Evolutionary conservation across 371 early-diverging fungal genomes (phyloP), one percentile per base, ranked within the genome.

Genomic region (Rhizomucor pusillus): DNA sequence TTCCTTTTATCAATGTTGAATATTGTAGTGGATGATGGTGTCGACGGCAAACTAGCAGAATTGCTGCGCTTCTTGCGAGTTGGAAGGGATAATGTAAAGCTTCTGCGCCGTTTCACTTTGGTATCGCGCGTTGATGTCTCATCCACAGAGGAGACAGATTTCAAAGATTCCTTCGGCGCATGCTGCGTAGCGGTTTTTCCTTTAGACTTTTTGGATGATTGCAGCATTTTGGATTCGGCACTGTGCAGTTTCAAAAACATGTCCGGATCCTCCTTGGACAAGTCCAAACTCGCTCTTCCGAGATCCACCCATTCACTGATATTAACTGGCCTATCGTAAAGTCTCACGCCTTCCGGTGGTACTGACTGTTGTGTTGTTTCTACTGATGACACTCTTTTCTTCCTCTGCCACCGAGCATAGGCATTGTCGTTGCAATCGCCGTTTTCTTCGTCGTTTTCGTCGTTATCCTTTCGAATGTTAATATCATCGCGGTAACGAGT

Each of bases 271-370:
- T 66, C 65, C 43, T 71, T 69, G 33, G 73, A 67, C 37, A 66
- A 63, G 39, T 66, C 71, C 12, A 71, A 50, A 40, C 67, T 69
- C 1, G 63, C 67, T 43, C 58, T 67, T 12, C 77, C 77, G 13
- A 77, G 58, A 62, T 77, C 77, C 18, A 77, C 69, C 65, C 69
- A 71, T 57, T 77, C 77, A 52, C 77, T 69, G 60, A 77, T 63
- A 48, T 69, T 73, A 12, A 77, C 77, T 4, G 77, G 77, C 34
- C 65, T 65, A 41, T 77, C 77, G 46, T 65, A 67, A 2, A 77
- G 52, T 29, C 54, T 51, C 0, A 77, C 48, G 2, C 66, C 69
- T 36, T 62, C 66, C 13, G 22, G 33, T 35, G 39, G 41, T 2
- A 43, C 24, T 25, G n/a, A 33, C 12, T 20, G 35, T 6, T 14